Evolutionary conservation across 176 grass and related monocot genomes (phyloP).

Genomic region (Musa schizocarpa): DNA sequence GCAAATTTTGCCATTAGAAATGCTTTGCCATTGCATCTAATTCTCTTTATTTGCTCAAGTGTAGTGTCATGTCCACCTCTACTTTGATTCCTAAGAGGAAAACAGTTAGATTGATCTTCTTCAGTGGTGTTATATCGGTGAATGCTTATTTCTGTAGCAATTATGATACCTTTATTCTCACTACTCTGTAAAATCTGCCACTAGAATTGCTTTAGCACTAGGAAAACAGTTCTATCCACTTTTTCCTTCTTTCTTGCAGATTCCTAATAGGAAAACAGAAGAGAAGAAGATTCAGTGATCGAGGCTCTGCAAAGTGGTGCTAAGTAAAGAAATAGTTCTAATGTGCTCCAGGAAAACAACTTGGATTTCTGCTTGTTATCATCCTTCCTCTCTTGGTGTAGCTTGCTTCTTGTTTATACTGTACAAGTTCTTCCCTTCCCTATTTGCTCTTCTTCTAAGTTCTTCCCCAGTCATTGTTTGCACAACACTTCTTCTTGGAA

Average conservation of each 20-base stretch:
- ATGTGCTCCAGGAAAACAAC: conserved; percentile 39
- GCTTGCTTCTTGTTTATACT: conserved; percentile 45
- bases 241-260: neutral
- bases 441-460: conserved; percentile 58
- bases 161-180: too few relatives aligned
- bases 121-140: too few relatives aligned
- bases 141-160: too few relatives aligned
- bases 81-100: too few relatives aligned
- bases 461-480: conserved; percentile 74
- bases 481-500: conserved; percentile 72
- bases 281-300: conserved; percentile 29
- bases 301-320: conserved; percentile 33
- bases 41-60: too few relatives aligned
- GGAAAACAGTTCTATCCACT: neutral
- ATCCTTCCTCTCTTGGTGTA: conserved; percentile 43
- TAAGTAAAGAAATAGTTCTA: conserved; percentile 44
- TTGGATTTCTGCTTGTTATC: conserved; percentile 43
- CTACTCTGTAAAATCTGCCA: too few relatives aligned
- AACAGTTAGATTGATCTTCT: too few relatives aligned
- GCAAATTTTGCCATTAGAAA: too few relatives aligned
- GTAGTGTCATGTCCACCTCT: too few relatives aligned
- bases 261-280: conserved; percentile 12
- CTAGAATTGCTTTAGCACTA: too few relatives aligned
- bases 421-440: conserved; percentile 50
- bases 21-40: too few relatives aligned